phyloP scores from a whole-genome alignment of 129 eudicot genomes.

The Smallanthus sonchifolius region DNA sequence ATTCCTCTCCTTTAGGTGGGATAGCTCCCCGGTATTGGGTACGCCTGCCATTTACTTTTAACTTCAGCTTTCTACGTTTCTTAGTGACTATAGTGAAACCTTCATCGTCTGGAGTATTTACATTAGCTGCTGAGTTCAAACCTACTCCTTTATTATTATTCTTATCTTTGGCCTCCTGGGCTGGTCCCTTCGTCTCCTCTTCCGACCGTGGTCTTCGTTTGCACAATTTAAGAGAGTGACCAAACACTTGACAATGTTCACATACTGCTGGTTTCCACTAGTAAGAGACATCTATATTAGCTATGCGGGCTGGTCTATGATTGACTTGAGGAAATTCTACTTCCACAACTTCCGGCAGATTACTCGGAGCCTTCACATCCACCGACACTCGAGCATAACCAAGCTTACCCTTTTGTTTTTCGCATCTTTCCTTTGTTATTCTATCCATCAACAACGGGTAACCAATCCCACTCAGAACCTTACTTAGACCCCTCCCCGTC shows the following conservation, averaged over 20 bases:
- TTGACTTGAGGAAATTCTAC: background rate
- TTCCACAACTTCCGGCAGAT: background rate
- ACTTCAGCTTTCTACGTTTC: too few relatives aligned
- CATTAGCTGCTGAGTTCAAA: too few relatives aligned
- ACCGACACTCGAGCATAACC: background rate
- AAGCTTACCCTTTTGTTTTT: background rate
- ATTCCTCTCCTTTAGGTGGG: too few relatives aligned
- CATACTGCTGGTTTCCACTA: background rate
- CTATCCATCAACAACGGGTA: background rate
- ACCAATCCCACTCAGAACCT: background rate
- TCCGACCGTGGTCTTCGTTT: background rate
- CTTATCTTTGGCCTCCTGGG: too few relatives aligned
- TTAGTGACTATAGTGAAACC: too few relatives aligned
- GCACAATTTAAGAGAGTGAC: background rate
- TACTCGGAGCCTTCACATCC: background rate
- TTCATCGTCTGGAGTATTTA: too few relatives aligned
- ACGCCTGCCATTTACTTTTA: too few relatives aligned
- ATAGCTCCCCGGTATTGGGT: too few relatives aligned
- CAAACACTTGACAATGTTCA: background rate
- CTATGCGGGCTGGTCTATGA: background rate
- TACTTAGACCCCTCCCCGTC: background rate
- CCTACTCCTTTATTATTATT: too few relatives aligned
- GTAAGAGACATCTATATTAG: background rate
- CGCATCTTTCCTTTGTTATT: background rate
- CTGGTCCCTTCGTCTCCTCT: too few relatives aligned